Percentiles rank a stretch among this genome's conserved stretches.
These are phyloP conservation scores for Dipodascus geniculatus DNA, from an alignment of 805 yeast species.

Conservation along the genomic window DNA sequence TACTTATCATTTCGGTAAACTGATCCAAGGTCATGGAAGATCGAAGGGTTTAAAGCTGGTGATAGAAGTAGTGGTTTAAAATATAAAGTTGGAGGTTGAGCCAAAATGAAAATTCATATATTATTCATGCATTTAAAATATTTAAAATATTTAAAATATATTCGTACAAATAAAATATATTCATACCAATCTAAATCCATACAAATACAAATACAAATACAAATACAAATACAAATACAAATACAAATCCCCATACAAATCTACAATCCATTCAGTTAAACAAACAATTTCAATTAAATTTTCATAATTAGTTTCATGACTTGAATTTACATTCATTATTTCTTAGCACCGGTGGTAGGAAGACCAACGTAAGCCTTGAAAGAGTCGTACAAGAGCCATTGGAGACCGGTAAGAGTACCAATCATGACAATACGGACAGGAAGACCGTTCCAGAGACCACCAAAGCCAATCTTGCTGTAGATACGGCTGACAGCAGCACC, in stretches of 20 bases:
- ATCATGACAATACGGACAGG: conserved; percentile 82
- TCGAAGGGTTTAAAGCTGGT: too few species aligned
- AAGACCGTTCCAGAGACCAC: conserved; percentile 76
- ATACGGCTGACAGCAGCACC: conserved; percentile 50
- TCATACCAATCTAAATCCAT: too few species aligned
- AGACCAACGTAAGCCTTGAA: conserved; percentile 88
- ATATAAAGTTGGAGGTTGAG: too few species aligned
- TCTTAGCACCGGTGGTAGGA: conserved; percentile 72
- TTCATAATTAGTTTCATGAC: conserved; percentile 1
- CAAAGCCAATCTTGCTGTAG: conserved; percentile 59
- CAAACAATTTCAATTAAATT: background rate
- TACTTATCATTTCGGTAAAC: background rate
- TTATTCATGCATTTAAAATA: too few species aligned
- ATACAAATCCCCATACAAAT: too few species aligned
- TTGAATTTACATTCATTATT: conserved; percentile 8
- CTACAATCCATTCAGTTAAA: background rate
- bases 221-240: too few species aligned
- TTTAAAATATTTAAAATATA: too few species aligned
- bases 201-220: too few species aligned
- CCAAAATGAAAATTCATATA: too few species aligned
- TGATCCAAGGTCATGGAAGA: too few species aligned
- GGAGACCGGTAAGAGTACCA: conserved; percentile 86
- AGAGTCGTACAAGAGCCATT: conserved; percentile 80
- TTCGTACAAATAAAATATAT: too few species aligned
- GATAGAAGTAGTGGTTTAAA: too few species aligned